These are phyloP conservation scores for Clitopilus hobsonii DNA, from an alignment of 768 basidiomycete species.

Conservation along the genomic window DNA sequence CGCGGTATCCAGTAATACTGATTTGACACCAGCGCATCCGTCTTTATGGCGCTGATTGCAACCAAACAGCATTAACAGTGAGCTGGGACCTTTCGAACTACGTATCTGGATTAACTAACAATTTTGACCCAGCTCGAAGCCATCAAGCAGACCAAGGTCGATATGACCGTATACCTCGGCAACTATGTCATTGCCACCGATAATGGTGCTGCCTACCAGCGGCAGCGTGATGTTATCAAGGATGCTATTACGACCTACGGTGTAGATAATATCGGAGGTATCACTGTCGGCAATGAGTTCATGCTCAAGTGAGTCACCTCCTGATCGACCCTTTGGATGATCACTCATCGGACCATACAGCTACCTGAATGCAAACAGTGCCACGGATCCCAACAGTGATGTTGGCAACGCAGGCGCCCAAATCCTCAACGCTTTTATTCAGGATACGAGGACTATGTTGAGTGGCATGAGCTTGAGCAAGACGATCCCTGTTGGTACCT, in stretches of 20 bases:
- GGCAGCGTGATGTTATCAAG: conserved; percentile 68
- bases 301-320: conserved; percentile 59
- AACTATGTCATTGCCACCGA: conserved; percentile 65
- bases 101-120: not conserved
- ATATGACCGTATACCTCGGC: conserved; percentile 76
- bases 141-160: conserved; percentile 83
- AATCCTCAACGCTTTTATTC: conserved; percentile 62
- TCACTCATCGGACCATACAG: conserved; percentile 36
- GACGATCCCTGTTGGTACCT: conserved; percentile 65
- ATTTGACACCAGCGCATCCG: conserved; percentile 50
- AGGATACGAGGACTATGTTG: conserved; percentile 59
- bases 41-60: conserved; percentile 86
- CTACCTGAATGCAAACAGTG: conserved; percentile 50
- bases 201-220: conserved; percentile 60
- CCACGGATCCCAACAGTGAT: conserved; percentile 49
- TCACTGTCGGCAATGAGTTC: conserved; percentile 92
- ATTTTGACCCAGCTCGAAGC: conserved; percentile 65
- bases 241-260: conserved; percentile 75
- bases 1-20: not conserved
- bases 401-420: conserved; percentile 59
- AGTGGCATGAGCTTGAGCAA: conserved; percentile 49
- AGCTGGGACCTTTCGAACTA: conserved; percentile 15
- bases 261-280: conserved; percentile 64
- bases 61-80: conserved; percentile 73
- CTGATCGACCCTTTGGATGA: no score